These are phyloP conservation scores for Aphanomyces cochlioides DNA, from an alignment of 352 stramenopile species.

Conservation along the genomic window DNA sequence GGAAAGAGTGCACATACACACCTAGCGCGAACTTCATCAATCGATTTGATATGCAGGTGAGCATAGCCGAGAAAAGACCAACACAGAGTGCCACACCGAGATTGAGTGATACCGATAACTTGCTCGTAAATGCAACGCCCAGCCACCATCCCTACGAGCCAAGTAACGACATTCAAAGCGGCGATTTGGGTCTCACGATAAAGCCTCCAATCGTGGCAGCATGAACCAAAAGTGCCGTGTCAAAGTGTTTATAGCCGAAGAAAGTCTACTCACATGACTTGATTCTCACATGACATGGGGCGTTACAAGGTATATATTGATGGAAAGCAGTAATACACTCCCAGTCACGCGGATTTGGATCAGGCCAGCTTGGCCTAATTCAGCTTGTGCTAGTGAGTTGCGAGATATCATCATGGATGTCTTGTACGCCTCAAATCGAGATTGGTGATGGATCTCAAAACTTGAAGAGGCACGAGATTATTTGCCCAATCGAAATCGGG, in stretches of 20 bases:
- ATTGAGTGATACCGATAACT: background rate
- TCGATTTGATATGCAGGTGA: background rate
- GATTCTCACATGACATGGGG: no score
- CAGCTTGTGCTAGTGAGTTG: no score
- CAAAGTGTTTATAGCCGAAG: background rate
- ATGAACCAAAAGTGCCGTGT: background rate
- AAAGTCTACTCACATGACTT: background rate
- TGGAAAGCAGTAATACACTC: no score
- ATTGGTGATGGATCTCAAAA: no score
- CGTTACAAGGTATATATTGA: no score
- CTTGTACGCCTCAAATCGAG: no score
- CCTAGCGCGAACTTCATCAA: background rate
- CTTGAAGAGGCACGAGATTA: no score
- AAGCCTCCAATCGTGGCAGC: background rate
- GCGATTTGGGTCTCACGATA: background rate
- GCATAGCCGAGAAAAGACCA: background rate
- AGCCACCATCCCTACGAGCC: background rate
- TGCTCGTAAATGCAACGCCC: background rate
- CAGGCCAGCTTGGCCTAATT: no score
- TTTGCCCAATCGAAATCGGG: no score
- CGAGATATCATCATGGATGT: no score
- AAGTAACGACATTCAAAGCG: background rate
- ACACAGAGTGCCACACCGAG: background rate
- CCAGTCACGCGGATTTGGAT: no score
- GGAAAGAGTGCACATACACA: background rate